Conservation (phyloP, 441 rosid genomes). For the Viola pubescens region DNA sequence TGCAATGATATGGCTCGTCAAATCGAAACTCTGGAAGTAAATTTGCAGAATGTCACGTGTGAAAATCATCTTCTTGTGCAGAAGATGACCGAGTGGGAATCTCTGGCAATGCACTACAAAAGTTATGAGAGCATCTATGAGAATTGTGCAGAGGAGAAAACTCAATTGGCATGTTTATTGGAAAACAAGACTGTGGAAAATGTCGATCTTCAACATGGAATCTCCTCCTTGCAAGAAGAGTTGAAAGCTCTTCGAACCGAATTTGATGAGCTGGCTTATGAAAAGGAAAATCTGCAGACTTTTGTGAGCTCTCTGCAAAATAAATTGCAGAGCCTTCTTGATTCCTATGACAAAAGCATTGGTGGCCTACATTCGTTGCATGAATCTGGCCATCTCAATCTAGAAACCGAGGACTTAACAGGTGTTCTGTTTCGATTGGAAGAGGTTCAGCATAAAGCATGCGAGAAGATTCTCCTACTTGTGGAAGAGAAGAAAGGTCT, state of each 20-base stretch:
- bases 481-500: slow-evolving; percentile 47
- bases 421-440: slow-evolving; percentile 38
- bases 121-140: slow-evolving; percentile 50
- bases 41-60: slow-evolving; percentile 39
- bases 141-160: slow-evolving; percentile 51
- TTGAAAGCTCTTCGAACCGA: slow-evolving; percentile 34
- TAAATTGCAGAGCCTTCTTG: slow-evolving; percentile 38
- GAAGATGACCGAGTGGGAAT: slow-evolving; percentile 64
- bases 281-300: slow-evolving; percentile 45
- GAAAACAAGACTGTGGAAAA: slow-evolving; percentile 51
- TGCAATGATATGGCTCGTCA: slow-evolving; percentile 52
- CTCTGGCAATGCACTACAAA: slow-evolving; percentile 40
- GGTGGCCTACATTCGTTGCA: slow-evolving; percentile 27
- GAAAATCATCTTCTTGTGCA: slow-evolving; percentile 55
- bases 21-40: slow-evolving; percentile 54
- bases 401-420: slow-evolving; percentile 37
- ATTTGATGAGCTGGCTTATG: slow-evolving; percentile 40
- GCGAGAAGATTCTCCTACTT: slow-evolving; percentile 45
- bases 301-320: slow-evolving; percentile 31
- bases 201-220: slow-evolving; percentile 37
- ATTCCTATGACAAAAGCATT: slow-evolving; percentile 33
- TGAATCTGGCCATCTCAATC: slow-evolving; percentile 29
- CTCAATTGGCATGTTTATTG: slow-evolving; percentile 51
- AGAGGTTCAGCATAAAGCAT: slow-evolving; percentile 46
- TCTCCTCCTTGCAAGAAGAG: slow-evolving; percentile 47